phyloP scores from a whole-genome alignment of 192 early-diverging fungal genomes.

The Umbelopsis vinacea region DNA sequence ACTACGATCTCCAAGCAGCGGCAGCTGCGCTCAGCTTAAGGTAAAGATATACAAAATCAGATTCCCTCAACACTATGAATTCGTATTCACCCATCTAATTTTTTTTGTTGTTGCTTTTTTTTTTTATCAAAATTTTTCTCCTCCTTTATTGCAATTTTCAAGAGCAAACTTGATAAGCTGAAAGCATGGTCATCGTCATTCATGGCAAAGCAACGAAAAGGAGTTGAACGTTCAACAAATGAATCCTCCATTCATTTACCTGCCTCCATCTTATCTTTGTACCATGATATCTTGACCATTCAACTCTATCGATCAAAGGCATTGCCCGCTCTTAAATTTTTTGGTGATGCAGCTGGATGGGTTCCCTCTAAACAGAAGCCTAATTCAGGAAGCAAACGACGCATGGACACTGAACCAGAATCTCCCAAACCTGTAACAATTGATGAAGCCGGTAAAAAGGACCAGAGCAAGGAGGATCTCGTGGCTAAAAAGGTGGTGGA shows the following conservation, averaged over 20 bases:
- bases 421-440: neutral
- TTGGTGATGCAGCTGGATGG: constrained; percentile 12
- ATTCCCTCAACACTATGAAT: too few species aligned
- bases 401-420: constrained; percentile 9
- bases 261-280: constrained; percentile 7
- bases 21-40: neutral
- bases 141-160: neutral
- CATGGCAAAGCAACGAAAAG: neutral
- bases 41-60: neutral
- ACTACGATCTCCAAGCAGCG: neutral
- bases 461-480: neutral
- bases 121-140: neutral
- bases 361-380: constrained; percentile 11
- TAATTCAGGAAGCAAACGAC: neutral
- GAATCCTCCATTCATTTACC: constrained; percentile 1
- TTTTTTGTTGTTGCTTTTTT: too few species aligned
- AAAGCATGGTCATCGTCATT: constrained; percentile 7
- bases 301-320: constrained; percentile 9
- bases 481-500: neutral
- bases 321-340: constrained; percentile 7
- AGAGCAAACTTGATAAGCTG: constrained; percentile 1
- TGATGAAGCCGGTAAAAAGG: neutral
- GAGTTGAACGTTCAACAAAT: neutral
- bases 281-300: constrained; percentile 19
- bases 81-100: neutral